Conservation (phyloP, 2,329 filamentous ascomycete genomes). For the Mycosphaerelloides madeirae region DNA sequence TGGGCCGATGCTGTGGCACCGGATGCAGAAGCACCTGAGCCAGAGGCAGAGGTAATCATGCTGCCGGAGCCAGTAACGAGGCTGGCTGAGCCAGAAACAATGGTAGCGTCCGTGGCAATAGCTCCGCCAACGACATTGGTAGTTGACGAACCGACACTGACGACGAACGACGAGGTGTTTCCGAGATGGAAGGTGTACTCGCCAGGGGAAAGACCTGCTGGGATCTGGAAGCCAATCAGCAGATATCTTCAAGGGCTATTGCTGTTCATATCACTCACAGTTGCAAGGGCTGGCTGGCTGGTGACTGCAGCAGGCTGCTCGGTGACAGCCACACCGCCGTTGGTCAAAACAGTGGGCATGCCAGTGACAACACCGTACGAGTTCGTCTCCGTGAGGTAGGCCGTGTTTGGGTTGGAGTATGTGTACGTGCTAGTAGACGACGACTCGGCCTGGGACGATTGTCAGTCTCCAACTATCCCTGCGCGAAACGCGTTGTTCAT, state of each 20-base stretch:
- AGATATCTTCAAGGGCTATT: slow-evolving; percentile 11
- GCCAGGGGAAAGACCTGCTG: slow-evolving; percentile 38
- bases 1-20: not conserved
- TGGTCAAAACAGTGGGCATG: slow-evolving; percentile 33
- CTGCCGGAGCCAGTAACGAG: slow-evolving; percentile 10
- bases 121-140: slow-evolving; percentile 30
- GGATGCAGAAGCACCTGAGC: slow-evolving; percentile 2
- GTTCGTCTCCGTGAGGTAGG: slow-evolving; percentile 46
- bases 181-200: slow-evolving; percentile 26
- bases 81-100: slow-evolving; percentile 8
- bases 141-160: slow-evolving; percentile 30
- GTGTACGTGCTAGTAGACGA: slow-evolving; percentile 20
- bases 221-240: slow-evolving; percentile 24
- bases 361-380: slow-evolving; percentile 48
- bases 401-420: slow-evolving; percentile 42
- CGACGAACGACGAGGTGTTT: slow-evolving; percentile 31
- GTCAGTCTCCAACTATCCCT: slow-evolving; percentile 8
- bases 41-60: slow-evolving; percentile 10
- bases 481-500: not conserved
- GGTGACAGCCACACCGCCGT: slow-evolving; percentile 20
- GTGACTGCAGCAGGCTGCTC: slow-evolving; percentile 32
- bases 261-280: slow-evolving; percentile 21
- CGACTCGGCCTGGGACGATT: slow-evolving; percentile 8
- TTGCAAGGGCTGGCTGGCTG: slow-evolving; percentile 12
- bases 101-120: slow-evolving; percentile 14